Percentiles rank a stretch among this genome's conserved stretches.
phyloP scores from a whole-genome alignment of 2,329 filamentous ascomycete species.

The Xylaria sp. region DNA sequence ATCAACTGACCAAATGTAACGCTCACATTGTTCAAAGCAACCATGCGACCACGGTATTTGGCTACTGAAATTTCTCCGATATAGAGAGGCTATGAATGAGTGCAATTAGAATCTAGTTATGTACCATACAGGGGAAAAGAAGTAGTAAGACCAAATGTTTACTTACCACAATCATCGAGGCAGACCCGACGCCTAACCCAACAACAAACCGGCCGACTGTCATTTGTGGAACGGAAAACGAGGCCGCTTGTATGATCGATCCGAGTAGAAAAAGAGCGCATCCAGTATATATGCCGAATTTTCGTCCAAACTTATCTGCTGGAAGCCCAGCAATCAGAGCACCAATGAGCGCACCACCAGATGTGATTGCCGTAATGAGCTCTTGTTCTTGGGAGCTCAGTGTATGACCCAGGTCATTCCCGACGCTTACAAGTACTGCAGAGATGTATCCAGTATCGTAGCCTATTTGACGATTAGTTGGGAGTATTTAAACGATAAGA shows the following conservation, averaged over 20 bases:
- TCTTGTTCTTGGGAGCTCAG: slow-evolving; percentile 55
- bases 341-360: slow-evolving; percentile 60
- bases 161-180: slow-evolving; percentile 57
- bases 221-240: slow-evolving; percentile 57
- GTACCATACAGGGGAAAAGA: not conserved
- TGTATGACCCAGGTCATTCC: slow-evolving; percentile 7
- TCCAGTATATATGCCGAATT: slow-evolving; percentile 55
- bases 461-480: not conserved
- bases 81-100: slow-evolving; percentile 49
- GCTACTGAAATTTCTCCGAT: slow-evolving; percentile 63
- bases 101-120: not conserved
- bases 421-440: slow-evolving; percentile 47
- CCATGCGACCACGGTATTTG: slow-evolving; percentile 61
- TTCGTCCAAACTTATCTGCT: slow-evolving; percentile 34
- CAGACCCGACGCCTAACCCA: slow-evolving; percentile 60
- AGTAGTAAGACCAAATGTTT: not conserved
- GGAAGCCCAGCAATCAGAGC: slow-evolving; percentile 49
- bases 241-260: slow-evolving; percentile 51
- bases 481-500: not conserved
- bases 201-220: slow-evolving; percentile 59
- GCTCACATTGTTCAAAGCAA: slow-evolving; percentile 60
- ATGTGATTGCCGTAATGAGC: slow-evolving; percentile 64
- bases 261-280: slow-evolving; percentile 56
- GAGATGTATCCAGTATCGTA: slow-evolving; percentile 29
- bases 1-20: slow-evolving; percentile 57